Evolutionary conservation across 257 asterid genomes (phyloP), one percentile per base, ranked within the genome.

Genomic region (Eustoma russellianum): DNA sequence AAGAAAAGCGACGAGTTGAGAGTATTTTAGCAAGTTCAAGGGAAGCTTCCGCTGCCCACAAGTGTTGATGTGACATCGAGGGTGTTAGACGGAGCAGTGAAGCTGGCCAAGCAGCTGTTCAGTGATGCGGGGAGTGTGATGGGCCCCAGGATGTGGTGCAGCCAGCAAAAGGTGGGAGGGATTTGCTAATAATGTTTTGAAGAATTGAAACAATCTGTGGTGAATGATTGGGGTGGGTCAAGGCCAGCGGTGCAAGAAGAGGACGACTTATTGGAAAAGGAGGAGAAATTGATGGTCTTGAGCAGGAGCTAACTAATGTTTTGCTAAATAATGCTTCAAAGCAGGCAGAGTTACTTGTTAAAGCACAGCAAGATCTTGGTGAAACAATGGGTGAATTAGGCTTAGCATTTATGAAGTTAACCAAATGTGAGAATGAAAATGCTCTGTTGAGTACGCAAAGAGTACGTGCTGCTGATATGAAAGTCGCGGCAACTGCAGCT

Each of bases 371-470:
- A 68, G 89, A 78, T 69, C 61, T 92, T 85, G 95, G 94, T 48
- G 96, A 88, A 60, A 78, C 93, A 17, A 70, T 85, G 82, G 99
- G 99, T 63, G 95, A 88, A 53, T 65, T 92, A 38, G 99, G 99
- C 49, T 63, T 92, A 52, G 86, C 95, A 48, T 74, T 86, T 76
- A 74, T 92, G 44, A 88, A 88, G 79, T 64, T 92, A 74, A 73
- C 91, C 3, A 92, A 92, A 59, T 92, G 85, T 55, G 97, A 92
- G 82, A 82, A 73, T 57, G 95, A 83, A 72, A 88, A 78, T 57
- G 85, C 89, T 46, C 48, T 72, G 30, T 35, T 70, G 53, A 67
- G 76, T 65, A 61, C 85, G 33, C 97, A 92, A 71, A 83, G 83
- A 66, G 74, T 52, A 54, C 83, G 89, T 66, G 88, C 97, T 55